phyloP scores from a whole-genome alignment of 495 filamentous ascomycete species.

The Neurospora intermedia region DNA sequence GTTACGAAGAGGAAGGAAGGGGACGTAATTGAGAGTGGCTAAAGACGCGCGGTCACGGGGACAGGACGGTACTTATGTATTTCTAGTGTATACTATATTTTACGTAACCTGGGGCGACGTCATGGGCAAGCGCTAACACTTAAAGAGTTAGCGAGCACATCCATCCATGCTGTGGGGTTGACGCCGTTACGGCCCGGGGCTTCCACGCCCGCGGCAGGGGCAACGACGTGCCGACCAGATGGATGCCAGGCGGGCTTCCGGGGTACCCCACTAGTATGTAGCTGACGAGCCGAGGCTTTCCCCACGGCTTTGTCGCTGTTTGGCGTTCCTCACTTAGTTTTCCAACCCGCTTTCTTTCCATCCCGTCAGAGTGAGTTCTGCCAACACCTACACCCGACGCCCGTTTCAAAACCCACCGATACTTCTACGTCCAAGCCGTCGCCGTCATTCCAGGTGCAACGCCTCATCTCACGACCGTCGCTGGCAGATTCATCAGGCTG shows the following conservation, averaged over 20 bases:
- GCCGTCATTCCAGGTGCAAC: neutral
- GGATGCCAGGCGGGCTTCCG: neutral
- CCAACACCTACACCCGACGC: neutral
- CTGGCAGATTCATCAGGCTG: neutral
- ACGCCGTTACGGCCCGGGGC: neutral
- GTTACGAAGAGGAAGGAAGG: neutral
- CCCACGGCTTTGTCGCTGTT: neutral
- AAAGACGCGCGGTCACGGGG: slow-evolving; percentile 8
- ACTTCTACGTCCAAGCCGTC: neutral
- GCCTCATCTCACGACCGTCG: neutral
- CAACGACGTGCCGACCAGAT: neutral
- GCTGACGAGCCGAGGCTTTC: slow-evolving; percentile 1
- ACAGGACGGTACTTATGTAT: neutral
- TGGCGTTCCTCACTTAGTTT: neutral
- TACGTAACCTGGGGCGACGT: neutral
- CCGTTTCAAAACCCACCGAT: neutral
- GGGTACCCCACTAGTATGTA: neutral
- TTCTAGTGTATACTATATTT: no score
- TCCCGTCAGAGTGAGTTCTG: neutral
- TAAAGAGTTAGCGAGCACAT: neutral
- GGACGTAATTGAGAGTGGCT: neutral
- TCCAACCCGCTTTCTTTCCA: neutral
- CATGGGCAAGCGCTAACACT: neutral
- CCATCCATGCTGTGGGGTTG: neutral
- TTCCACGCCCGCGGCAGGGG: neutral